A percentile compares a stretch with the other conserved stretches of the same genome.
Conservation (phyloP, 495 filamentous ascomycete genomes). For the Copromyces sp. region DNA sequence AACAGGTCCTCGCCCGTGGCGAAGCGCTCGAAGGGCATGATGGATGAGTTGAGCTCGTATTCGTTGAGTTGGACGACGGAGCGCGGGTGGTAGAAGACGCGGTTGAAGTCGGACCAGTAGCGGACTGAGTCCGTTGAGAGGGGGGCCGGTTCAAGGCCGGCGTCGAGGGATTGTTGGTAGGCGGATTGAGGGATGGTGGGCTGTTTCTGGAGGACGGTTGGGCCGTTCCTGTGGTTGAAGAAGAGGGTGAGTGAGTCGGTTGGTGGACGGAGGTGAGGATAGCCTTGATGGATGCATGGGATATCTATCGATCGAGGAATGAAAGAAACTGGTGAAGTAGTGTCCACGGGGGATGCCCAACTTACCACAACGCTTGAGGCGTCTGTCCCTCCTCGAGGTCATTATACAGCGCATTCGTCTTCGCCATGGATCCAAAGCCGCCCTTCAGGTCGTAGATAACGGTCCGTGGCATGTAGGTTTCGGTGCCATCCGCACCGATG, state of each 20-base stretch:
- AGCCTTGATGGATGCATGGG: not conserved
- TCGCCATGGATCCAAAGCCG: constrained; percentile 77
- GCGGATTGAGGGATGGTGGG: constrained; percentile 54
- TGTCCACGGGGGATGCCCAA: not conserved
- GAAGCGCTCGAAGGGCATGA: constrained; percentile 81
- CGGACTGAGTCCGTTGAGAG: constrained; percentile 63
- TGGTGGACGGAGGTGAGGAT: not conserved
- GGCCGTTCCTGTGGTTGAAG: constrained; percentile 49
- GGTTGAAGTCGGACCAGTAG: constrained; percentile 94
- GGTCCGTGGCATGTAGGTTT: constrained; percentile 86
- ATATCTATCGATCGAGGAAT: not conserved
- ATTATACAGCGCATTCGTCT: constrained; percentile 85
- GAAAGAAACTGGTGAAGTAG: not conserved
- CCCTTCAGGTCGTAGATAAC: constrained; percentile 93
- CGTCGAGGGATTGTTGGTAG: constrained; percentile 71
- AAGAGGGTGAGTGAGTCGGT: not conserved
- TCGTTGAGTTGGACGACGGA: constrained; percentile 84
- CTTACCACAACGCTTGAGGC: constrained; percentile 51
- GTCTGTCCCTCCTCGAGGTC: constrained; percentile 38
- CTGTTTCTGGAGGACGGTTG: constrained; percentile 55
- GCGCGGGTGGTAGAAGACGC: constrained; percentile 82
- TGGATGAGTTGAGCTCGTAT: constrained; percentile 64
- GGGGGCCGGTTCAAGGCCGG: constrained; percentile 48
- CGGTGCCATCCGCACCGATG: constrained; percentile 68
- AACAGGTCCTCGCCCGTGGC: constrained; percentile 76